Evolutionary conservation across 208 protist species (phyloP).

Genomic region (Entamoeba moshkovskii): DNA sequence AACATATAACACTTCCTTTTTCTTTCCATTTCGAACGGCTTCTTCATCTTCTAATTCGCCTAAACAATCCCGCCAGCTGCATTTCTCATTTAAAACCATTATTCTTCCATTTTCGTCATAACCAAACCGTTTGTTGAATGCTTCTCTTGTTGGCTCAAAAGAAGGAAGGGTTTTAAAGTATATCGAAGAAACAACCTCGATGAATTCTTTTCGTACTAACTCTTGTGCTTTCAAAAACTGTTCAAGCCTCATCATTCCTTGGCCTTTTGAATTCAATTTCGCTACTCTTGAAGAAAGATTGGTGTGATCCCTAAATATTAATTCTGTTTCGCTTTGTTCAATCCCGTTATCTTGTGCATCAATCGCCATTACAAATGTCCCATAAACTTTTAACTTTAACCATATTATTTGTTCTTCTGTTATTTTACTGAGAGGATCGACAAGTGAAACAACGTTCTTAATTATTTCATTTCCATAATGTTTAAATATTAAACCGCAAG

Average conservation of each 20-base stretch:
- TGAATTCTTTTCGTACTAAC: slow-evolving; percentile 61
- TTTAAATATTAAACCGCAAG: slow-evolving; percentile 72
- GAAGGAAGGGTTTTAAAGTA: slow-evolving; percentile 68
- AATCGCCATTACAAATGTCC: slow-evolving; percentile 67
- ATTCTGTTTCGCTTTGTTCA: slow-evolving; percentile 43
- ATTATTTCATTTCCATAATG: slow-evolving; percentile 76
- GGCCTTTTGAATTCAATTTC: slow-evolving; percentile 64
- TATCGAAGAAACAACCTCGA: slow-evolving; percentile 56
- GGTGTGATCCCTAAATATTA: slow-evolving; percentile 54
- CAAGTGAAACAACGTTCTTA: slow-evolving; percentile 39
- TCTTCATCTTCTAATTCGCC: slow-evolving; percentile 54
- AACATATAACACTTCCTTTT: neutral
- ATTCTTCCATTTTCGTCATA: slow-evolving; percentile 56
- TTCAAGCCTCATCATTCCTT: slow-evolving; percentile 57
- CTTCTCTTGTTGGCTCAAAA: slow-evolving; percentile 54
- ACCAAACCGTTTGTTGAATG: slow-evolving; percentile 44
- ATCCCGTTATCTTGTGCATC: slow-evolving; percentile 80
- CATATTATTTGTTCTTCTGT: slow-evolving; percentile 48
- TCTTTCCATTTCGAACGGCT: slow-evolving; percentile 40
- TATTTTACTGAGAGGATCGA: slow-evolving; percentile 11
- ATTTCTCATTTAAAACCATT: slow-evolving; percentile 54
- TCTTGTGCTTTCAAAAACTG: slow-evolving; percentile 64
- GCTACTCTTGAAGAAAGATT: slow-evolving; percentile 59
- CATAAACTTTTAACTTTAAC: slow-evolving; percentile 59
- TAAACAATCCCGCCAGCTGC: slow-evolving; percentile 77